Evolutionary conservation across 2,329 filamentous ascomycete genomes (phyloP).

Genomic region (Cladorrhinum sp.): DNA sequence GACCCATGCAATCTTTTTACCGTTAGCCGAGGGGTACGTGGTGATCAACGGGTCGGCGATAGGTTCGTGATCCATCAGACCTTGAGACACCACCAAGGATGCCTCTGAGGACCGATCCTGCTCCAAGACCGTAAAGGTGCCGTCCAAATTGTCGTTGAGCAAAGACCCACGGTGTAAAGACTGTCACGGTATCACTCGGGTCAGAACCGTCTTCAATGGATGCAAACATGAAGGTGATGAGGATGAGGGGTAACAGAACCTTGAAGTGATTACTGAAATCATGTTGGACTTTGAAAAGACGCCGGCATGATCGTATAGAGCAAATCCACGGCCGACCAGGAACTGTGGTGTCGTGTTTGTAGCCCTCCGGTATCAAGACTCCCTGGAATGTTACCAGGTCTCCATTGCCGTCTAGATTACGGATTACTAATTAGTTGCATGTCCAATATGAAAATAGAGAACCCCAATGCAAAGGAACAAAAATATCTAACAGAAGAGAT

Average conservation of each 20-base stretch:
- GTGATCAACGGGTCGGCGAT: slow-evolving; percentile 2
- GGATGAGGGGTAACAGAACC: not conserved
- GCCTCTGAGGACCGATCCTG: not conserved
- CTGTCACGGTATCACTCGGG: slow-evolving; percentile 9
- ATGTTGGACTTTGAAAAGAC: not conserved
- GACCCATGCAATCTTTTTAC: slow-evolving; percentile 13
- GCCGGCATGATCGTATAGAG: slow-evolving; percentile 23
- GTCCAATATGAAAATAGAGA: too few species aligned
- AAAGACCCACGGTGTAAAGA: slow-evolving; percentile 10
- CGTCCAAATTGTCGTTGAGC: slow-evolving; percentile 25
- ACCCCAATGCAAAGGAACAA: too few species aligned
- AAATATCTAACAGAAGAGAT: too few species aligned
- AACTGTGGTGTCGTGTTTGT: slow-evolving; percentile 12
- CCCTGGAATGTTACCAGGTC: not conserved
- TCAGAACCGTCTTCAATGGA: too few species aligned
- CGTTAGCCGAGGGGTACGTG: not conserved
- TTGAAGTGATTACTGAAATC: slow-evolving; percentile 18
- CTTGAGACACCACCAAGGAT: slow-evolving; percentile 11
- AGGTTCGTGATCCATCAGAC: slow-evolving; percentile 1
- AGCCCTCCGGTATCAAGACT: slow-evolving; percentile 20
- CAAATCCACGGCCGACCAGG: slow-evolving; percentile 23
- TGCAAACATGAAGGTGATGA: too few species aligned
- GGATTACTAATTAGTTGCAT: too few species aligned
- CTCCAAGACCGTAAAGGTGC: slow-evolving; percentile 15
- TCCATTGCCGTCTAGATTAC: slow-evolving; percentile 6